Evolutionary conservation across 176 grass and related monocot genomes (phyloP).

Genomic region (Oropetium thomaeum): DNA sequence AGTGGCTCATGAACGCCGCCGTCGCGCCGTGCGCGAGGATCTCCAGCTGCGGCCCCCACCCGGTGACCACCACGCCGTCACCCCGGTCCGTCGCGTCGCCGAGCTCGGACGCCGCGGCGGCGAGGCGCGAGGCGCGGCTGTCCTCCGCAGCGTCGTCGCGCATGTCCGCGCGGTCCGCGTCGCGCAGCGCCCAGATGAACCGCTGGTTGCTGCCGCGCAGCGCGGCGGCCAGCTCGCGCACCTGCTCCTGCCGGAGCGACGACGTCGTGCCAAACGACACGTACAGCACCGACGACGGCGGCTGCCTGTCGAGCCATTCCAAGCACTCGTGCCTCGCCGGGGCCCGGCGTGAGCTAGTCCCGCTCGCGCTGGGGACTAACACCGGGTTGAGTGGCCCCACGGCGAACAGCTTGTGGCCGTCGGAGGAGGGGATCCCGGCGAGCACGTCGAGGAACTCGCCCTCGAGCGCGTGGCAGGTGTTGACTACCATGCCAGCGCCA

Average conservation of each 20-base stretch:
- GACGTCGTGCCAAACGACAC: slow-evolving; percentile 56
- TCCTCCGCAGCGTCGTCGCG: slow-evolving; percentile 36
- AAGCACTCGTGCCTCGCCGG: slow-evolving; percentile 37
- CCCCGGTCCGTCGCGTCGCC: background rate
- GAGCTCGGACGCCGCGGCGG: slow-evolving; percentile 17
- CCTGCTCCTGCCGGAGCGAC: slow-evolving; percentile 29
- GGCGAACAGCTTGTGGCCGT: slow-evolving; percentile 45
- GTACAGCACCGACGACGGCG: slow-evolving; percentile 47
- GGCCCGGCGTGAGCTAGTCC: background rate
- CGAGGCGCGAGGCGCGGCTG: background rate
- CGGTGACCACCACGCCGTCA: slow-evolving; percentile 35
- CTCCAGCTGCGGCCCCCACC: slow-evolving; percentile 80
- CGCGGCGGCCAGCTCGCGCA: slow-evolving; percentile 44
- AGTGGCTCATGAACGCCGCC: slow-evolving; percentile 74
- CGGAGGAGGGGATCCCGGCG: slow-evolving; percentile 10
- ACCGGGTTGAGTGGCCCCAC: slow-evolving; percentile 51
- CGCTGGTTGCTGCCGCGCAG: slow-evolving; percentile 39
- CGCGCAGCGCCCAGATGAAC: slow-evolving; percentile 68
- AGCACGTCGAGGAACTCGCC: slow-evolving; percentile 43
- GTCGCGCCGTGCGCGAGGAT: slow-evolving; percentile 57
- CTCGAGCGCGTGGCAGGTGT: slow-evolving; percentile 38
- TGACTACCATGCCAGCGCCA: slow-evolving; percentile 7
- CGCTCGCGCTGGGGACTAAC: background rate
- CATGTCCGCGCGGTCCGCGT: slow-evolving; percentile 50
- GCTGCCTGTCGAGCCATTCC: slow-evolving; percentile 49